A percentile compares a stretch with the other conserved stretches of the same genome.
These are phyloP conservation scores for Globisporangium ultimum DNA, from an alignment of 352 stramenopile species.

Conservation along the genomic window DNA sequence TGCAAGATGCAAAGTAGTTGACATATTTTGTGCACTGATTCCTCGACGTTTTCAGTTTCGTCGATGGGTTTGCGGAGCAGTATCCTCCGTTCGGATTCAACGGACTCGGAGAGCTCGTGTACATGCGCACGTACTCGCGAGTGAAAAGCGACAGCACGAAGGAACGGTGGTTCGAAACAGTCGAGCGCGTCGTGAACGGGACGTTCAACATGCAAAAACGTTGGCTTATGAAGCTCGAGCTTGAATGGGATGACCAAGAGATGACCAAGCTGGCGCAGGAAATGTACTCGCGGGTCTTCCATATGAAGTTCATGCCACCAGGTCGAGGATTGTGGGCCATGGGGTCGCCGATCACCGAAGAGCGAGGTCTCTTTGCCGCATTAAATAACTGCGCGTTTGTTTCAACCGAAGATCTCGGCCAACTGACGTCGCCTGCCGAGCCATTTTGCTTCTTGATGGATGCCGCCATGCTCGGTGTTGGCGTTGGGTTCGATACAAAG, in stretches of 20 bases:
- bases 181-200: conserved; percentile 92
- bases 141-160: conserved; percentile 73
- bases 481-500: conserved; percentile 93
- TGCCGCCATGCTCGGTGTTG: conserved; percentile 92
- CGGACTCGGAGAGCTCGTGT: conserved; percentile 91
- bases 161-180: conserved; percentile 90
- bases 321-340: conserved; percentile 93
- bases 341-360: conserved; percentile 89
- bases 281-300: conserved; percentile 92
- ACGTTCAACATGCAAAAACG: conserved; percentile 93
- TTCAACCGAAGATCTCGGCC: conserved; percentile 70
- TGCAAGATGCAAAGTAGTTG: not conserved
- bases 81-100: conserved; percentile 92
- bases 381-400: conserved; percentile 95
- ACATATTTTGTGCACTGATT: not conserved
- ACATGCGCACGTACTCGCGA: conserved; percentile 90
- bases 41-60: conserved; percentile 28
- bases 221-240: conserved; percentile 50
- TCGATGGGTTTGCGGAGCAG: conserved; percentile 40
- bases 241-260: conserved; percentile 68
- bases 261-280: conserved; percentile 65
- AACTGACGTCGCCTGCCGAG: conserved; percentile 53
- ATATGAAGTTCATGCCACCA: conserved; percentile 94
- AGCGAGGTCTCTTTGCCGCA: conserved; percentile 79
- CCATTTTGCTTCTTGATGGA: conserved; percentile 96